These are phyloP conservation scores for Epichloe elymi DNA, from an alignment of 2,329 filamentous ascomycete genomes.

Conservation along the genomic window DNA sequence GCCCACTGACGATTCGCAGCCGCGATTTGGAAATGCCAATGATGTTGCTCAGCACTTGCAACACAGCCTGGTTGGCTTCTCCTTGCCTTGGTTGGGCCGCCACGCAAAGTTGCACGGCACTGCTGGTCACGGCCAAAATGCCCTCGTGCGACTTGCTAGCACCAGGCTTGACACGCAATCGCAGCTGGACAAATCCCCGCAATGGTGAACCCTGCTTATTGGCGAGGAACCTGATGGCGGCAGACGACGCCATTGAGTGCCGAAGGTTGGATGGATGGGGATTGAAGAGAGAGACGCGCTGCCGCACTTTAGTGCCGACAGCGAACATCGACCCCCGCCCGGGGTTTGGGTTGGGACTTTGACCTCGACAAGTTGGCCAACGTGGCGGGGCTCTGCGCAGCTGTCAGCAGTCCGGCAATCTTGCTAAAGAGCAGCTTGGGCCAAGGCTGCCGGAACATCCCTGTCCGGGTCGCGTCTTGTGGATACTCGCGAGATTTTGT, in stretches of 20 bases:
- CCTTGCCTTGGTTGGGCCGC: conserved; percentile 52
- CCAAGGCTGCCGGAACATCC: neutral
- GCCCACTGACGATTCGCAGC: conserved; percentile 46
- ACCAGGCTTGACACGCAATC: conserved; percentile 56
- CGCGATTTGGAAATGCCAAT: conserved; percentile 51
- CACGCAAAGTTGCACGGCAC: conserved; percentile 50
- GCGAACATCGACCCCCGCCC: neutral
- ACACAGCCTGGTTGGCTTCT: conserved; percentile 55
- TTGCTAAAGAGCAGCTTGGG: neutral
- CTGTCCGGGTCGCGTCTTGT: neutral
- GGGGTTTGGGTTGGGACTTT: too few relatives aligned
- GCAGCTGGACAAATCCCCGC: conserved; percentile 38
- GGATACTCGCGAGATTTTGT: neutral
- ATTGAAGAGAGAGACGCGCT: neutral
- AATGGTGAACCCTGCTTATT: conserved; percentile 31
- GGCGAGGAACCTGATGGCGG: conserved; percentile 33
- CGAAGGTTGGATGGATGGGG: neutral
- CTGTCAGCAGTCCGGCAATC: neutral
- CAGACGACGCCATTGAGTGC: conserved; percentile 14
- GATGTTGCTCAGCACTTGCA: conserved; percentile 46
- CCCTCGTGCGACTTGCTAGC: conserved; percentile 49
- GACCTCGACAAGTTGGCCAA: neutral
- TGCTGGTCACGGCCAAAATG: conserved; percentile 40
- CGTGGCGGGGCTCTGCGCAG: neutral
- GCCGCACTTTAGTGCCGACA: neutral